Conservation (phyloP, 306 rosid species). For the Lagenaria siceraria region DNA sequence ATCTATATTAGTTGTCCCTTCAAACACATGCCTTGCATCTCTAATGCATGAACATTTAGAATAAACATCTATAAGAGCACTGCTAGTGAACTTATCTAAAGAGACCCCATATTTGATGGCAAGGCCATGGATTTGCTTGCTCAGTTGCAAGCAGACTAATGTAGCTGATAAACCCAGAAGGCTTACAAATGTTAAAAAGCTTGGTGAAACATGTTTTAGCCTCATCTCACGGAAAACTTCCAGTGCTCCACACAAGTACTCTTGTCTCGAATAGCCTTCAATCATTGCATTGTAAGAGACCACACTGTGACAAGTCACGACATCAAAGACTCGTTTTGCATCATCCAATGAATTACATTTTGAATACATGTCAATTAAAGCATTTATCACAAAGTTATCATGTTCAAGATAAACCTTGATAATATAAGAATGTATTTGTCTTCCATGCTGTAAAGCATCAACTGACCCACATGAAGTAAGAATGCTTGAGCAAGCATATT, state of each 20-base stretch:
- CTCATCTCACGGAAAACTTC: constrained; percentile 55
- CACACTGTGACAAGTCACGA: constrained; percentile 33
- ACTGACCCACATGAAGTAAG: constrained; percentile 81
- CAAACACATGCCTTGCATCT: constrained; percentile 66
- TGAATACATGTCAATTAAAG: constrained; percentile 84
- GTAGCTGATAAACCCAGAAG: constrained; percentile 74
- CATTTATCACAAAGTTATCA: constrained; percentile 66
- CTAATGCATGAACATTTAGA: constrained; percentile 52
- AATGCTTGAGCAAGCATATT: constrained; percentile 65
- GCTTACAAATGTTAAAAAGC: constrained; percentile 64
- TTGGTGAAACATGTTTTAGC: constrained; percentile 37
- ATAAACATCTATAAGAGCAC: constrained; percentile 79
- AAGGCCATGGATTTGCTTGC: constrained; percentile 68
- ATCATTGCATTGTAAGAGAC: constrained; percentile 90
- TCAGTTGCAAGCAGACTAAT: constrained; percentile 32
- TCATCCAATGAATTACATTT: constrained; percentile 58
- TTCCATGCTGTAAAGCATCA: constrained; percentile 46
- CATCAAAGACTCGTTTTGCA: constrained; percentile 55
- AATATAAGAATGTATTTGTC: constrained; percentile 61
- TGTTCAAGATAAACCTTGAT: constrained; percentile 50
- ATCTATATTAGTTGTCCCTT: constrained; percentile 53
- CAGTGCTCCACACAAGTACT: constrained; percentile 45
- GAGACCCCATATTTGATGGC: constrained; percentile 51
- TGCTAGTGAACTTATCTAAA: constrained; percentile 60
- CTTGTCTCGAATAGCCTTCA: constrained; percentile 69